These are phyloP conservation scores for Fusarium sp. DNA, from an alignment of 2,329 filamentous ascomycete genomes.

Conservation along the genomic window DNA sequence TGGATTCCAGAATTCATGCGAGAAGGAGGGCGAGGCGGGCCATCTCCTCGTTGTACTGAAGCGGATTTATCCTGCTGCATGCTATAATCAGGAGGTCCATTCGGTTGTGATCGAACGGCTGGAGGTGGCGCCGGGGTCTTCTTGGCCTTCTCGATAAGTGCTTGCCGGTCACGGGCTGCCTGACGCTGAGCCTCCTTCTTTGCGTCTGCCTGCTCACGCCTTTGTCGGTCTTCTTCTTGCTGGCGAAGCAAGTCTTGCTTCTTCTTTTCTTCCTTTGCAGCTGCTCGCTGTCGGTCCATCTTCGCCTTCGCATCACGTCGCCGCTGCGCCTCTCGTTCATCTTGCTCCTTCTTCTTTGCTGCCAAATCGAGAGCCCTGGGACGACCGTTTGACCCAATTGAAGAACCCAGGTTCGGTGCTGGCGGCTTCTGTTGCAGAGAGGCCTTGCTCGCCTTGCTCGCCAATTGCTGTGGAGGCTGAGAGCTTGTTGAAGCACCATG, in stretches of 20 bases:
- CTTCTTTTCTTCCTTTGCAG: conserved; percentile 75
- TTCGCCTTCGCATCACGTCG: conserved; percentile 88
- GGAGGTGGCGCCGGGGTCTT: conserved; percentile 75
- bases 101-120: conserved; percentile 68
- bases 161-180: conserved; percentile 46
- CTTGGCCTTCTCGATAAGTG: conserved; percentile 74
- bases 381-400: conserved; percentile 70
- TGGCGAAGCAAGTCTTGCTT: conserved; percentile 71
- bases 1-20: conserved; percentile 70
- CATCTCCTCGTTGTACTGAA: conserved; percentile 52
- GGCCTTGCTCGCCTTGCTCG: conserved; percentile 77
- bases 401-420: conserved; percentile 71
- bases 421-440: conserved; percentile 73
- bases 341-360: conserved; percentile 86
- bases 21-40: conserved; percentile 64
- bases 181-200: conserved; percentile 78
- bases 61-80: conserved; percentile 50
- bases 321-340: conserved; percentile 83
- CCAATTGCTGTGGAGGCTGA: conserved; percentile 62
- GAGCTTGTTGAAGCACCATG: conserved; percentile 50
- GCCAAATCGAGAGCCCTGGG: conserved; percentile 82
- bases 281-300: conserved; percentile 81
- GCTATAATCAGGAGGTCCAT: conserved; percentile 64
- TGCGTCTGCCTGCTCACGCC: conserved; percentile 73
- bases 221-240: conserved; percentile 74